Evolutionary conservation across 164 flowering plant species (phyloP).

Genomic region (Umbellularia californica): DNA sequence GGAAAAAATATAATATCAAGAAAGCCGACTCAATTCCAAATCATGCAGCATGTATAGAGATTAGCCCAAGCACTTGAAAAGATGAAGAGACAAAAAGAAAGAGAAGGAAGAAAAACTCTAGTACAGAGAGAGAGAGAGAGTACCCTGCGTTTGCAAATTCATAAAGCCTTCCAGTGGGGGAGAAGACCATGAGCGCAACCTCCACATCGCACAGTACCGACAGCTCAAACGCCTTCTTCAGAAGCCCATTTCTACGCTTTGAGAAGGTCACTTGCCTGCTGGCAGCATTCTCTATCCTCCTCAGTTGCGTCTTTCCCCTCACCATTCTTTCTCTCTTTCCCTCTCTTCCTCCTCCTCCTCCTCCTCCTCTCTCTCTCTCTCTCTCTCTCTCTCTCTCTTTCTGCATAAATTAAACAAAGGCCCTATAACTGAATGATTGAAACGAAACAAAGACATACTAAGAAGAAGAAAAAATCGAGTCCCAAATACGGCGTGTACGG

Average conservation of each 20-base stretch:
- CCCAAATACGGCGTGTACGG: too few relatives aligned
- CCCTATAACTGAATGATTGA: not conserved
- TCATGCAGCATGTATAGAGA: too few relatives aligned
- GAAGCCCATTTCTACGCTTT: constrained; percentile 4
- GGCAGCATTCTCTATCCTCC: constrained; percentile 5
- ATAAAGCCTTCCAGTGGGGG: constrained; percentile 1
- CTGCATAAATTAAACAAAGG: not conserved
- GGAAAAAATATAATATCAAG: too few relatives aligned
- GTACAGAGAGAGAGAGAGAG: not conserved
- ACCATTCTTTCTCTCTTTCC: not conserved
- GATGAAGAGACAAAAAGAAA: too few relatives aligned
- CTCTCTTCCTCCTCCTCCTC: not conserved
- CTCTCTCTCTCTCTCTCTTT: too few relatives aligned
- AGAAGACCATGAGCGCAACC: constrained; percentile 8
- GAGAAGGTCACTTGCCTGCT: constrained; percentile 10
- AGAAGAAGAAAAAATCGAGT: too few relatives aligned
- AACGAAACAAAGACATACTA: too few relatives aligned
- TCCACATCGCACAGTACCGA: constrained; percentile 9
- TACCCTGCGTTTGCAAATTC: constrained; percentile 7
- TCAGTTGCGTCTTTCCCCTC: constrained; percentile 11
- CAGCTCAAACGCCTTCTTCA: constrained; percentile 13
- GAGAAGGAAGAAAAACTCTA: not conserved
- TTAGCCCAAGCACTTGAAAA: too few relatives aligned
- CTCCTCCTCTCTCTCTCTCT: not conserved
- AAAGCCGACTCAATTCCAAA: too few relatives aligned